A percentile compares a stretch with the other conserved stretches of the same genome.
Evolutionary conservation across 208 protist genomes (phyloP).

Genomic region (Crithidia bombi): DNA sequence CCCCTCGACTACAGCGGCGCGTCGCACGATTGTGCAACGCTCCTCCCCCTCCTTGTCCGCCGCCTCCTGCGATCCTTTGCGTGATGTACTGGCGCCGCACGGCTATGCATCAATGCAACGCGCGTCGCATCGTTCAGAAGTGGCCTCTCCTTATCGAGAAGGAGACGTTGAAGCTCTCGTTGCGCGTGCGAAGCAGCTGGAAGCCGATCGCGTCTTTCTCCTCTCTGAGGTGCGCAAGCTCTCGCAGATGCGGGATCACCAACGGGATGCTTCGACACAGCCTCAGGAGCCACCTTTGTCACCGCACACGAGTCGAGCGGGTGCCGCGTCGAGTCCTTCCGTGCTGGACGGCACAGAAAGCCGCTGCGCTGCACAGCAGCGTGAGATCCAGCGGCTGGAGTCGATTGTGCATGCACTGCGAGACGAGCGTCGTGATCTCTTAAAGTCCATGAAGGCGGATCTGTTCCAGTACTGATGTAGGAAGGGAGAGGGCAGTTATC

Average conservation of each 20-base stretch:
- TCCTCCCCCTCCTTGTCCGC: not conserved
- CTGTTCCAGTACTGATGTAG: conserved; percentile 19
- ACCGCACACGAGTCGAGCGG: not conserved
- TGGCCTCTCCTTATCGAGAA: conserved; percentile 20
- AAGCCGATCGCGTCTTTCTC: conserved; percentile 29
- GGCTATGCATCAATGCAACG: not conserved
- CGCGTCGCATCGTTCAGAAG: not conserved
- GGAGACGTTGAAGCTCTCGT: conserved; percentile 38
- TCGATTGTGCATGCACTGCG: conserved; percentile 23
- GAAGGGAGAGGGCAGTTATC: too few relatives aligned
- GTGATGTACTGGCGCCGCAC: not conserved
- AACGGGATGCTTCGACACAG: too few relatives aligned
- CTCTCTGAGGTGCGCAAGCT: conserved; percentile 17
- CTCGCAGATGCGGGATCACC: not conserved
- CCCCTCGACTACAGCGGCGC: conserved; percentile 23
- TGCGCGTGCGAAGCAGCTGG: conserved; percentile 21
- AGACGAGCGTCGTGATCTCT: conserved; percentile 27
- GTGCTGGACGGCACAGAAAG: conserved; percentile 5
- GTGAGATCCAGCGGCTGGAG: conserved; percentile 27
- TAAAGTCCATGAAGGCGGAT: conserved; percentile 9
- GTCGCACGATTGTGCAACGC: conserved; percentile 26
- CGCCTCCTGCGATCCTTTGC: not conserved
- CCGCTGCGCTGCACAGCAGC: conserved; percentile 11
- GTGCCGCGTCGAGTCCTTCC: not conserved
- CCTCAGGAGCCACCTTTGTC: not conserved